Percentiles rank a stretch among this genome's conserved stretches.
Evolutionary conservation across 2,329 filamentous ascomycete genomes (phyloP).

Genomic region (Sporothrix pseudoabietina): DNA sequence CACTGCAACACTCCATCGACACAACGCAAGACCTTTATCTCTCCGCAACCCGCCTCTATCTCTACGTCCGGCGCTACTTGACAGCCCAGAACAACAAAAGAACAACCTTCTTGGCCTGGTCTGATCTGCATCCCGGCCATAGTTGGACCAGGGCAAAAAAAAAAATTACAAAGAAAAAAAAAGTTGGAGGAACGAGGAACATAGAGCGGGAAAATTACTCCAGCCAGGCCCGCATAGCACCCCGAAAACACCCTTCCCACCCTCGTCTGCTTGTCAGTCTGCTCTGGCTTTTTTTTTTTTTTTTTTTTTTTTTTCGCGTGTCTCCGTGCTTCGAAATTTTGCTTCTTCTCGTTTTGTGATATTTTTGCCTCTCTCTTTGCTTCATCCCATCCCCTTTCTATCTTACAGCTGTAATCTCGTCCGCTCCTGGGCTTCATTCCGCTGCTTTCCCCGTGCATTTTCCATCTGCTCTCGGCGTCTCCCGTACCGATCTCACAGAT

Average conservation of each 20-base stretch:
- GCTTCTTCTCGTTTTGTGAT: not conserved
- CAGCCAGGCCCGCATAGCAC: not conserved
- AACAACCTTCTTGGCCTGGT: conserved; percentile 10
- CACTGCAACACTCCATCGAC: conserved; percentile 19
- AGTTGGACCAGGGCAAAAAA: not conserved
- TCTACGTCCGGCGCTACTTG: conserved; percentile 25
- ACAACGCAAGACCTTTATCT: conserved; percentile 9
- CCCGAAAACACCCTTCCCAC: not conserved
- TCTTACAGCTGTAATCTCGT: not conserved
- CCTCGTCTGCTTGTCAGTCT: not conserved
- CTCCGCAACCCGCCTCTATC: conserved; percentile 24
- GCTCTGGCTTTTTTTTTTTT: not conserved
- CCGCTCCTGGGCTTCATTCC: not conserved
- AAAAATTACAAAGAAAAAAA: not conserved
- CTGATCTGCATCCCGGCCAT: not conserved
- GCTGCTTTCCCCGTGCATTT: conserved; percentile 3
- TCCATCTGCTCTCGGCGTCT: conserved; percentile 34
- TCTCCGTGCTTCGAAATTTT: not conserved
- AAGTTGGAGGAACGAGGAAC: too few relatives aligned
- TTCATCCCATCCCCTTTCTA: not conserved
- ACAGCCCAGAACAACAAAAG: conserved; percentile 24
- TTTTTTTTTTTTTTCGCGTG: not conserved
- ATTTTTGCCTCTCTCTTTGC: not conserved
- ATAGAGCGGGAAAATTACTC: not conserved
- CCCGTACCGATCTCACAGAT: conserved; percentile 22